Base-by-base conservation (phyloP, 768 basidiomycete species). In the Nevesoporus exiguus region DNA sequence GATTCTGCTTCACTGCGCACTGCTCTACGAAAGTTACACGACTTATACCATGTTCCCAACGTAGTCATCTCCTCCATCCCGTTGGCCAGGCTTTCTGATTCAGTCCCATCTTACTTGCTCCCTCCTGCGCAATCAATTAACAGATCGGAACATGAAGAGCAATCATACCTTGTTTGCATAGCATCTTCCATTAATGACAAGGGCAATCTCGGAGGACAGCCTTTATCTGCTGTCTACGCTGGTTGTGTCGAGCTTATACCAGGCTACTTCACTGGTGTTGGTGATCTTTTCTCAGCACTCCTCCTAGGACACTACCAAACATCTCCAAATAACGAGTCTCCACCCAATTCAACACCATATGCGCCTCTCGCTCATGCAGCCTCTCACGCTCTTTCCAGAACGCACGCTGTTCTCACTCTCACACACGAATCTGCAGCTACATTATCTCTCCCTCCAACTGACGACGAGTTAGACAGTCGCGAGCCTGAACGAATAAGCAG, bases 231-330 rank as follows among this genome's bases (percentile, higher is more conserved):
- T 0, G 81, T 95, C 3, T 82, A 89, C 70, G 84, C 83, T 0
- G 84, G 84, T 63, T 80, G 77, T 41, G 83, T 99, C 9, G 86
- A 88, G 3, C 79, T 86, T 27, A 79, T 98, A 42, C 81, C 86
- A 6, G 95, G 94, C 11, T 97, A 98, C 74, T 98, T 94, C 69
- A 89, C 92, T 19, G 97, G 97, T 24, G 95, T 97, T 11, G 97
- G 97, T 17, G 97, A 99, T 70, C 84, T 98, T 52, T 98, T 98
- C 75, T 93, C 93, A 7, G 90, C 96, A 1, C 82, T 98, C 51
- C 83, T 95, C 25, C 77, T 96, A 5, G 94, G 84, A 0, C 88
- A 94, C 63, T 98, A 84, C 69, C 66, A 77, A 40, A 68, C 75
- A 43, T 55, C 58, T 19, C 63, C 29, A 22, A 24, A 25, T 19